Evolutionary conservation across 805 yeast species (phyloP), one percentile per base, ranked within the genome.

Genomic region (Starmera dryadoides): DNA sequence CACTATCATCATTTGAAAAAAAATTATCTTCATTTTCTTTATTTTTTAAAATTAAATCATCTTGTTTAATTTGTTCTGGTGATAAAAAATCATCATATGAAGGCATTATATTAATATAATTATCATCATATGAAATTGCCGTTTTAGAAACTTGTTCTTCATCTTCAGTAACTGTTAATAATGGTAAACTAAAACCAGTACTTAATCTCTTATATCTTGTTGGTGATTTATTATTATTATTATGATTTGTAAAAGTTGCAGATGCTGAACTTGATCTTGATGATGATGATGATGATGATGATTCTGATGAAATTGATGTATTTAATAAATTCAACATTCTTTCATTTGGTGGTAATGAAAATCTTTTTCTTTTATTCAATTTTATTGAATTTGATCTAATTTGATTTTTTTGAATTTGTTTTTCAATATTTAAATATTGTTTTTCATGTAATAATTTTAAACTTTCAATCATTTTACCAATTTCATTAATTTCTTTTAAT

Each of bases 81-180:
- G n/a, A n/a, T n/a, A n/a, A n/a, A 11, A 35, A 23, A 1, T 36
- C 12, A 6, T 23, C 30, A 4, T 18, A 8, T 4, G 26, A 12
- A 3, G 47, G 43, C 15, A 44, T 35, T 8, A 34, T 43, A 11
- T 45, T 43, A 10, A 43, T 18, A 37, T 51, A 49, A 19, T 46
- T 49, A 30, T 46, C 50, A 44, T 52, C 53, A 36, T 49, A 49
- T 15, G 52, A 44, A 10, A 49, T 47, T 2, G 40, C 32, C 32
- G 45, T 39, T 18, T 37, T 37, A 2, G 26, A 4, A n/a, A 14
- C 9, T 20, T 17, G 30, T 21, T 29, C 26, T 7, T 47, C 39
- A 20, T 44, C 50, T 28, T 58, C 62, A 18, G 50, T 30, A 6
- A 58, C 59, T 1, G 59, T 58, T 21, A 58, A 34, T 18, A 58